Base-by-base conservation (phyloP, 306 rosid species). In the Begonia fuchsioides region DNA sequence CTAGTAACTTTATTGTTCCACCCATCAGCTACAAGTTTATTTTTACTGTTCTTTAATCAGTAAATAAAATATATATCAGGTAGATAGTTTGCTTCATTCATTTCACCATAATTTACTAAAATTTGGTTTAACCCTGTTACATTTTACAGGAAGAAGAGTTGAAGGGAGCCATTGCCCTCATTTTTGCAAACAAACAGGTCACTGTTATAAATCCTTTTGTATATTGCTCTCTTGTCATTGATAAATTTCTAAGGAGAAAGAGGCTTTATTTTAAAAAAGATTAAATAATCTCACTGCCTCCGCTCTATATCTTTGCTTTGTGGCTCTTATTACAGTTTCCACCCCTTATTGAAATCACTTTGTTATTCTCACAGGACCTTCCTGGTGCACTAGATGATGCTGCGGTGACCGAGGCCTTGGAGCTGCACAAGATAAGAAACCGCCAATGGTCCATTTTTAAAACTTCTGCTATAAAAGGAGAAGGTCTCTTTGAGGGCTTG, bases 321-420 rank as follows among this genome's bases (percentile, higher is more conserved):
- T 26, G 35, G 35, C 7, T 0, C 35, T 26, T 26, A 26, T 26
- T 5, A 4, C 7, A 26, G 35, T 57, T 49, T 58, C 38, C 59
- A 9, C 50, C 50, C 32, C 40, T 55, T 26, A 60, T 49, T 61
- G 15, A 44, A 38, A 18, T 35, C 10, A 19, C 5, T 47, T 38
- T 44, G 20, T 11, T 49, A 17, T 14, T 40, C 48, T 43, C 60
- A 16, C 82, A 90, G 98, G 98, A 90, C 72, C 94, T 90, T 68
- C 96, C 96, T 8, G 87, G 94, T 57, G 98, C 94, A 50, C 83
- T 90, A 63, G 95, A 85, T 73, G 96, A 79, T 63, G 96, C 94
- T 57, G 81, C 87, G 48, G 80, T 90, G 50, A 90, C 96, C 0
- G 94, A 90, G 72, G 73, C 98, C 57, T 77, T 85, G 56, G 98